A percentile compares a stretch with the other conserved stretches of the same genome.
phyloP scores from a whole-genome alignment of 108 stramenopile species.

The Nannochloropsis oceanica region DNA sequence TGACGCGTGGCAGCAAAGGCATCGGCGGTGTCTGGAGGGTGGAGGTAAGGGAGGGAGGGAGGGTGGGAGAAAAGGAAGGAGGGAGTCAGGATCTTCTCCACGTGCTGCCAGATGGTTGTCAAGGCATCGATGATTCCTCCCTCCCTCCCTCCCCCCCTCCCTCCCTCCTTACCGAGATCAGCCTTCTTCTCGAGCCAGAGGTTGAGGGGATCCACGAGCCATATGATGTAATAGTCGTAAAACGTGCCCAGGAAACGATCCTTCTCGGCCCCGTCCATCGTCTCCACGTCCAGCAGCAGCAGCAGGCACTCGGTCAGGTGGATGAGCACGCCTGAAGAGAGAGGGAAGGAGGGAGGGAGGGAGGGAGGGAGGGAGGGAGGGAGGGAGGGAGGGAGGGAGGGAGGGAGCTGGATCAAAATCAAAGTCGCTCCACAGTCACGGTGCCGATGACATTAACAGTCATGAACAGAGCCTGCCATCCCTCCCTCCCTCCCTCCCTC shows the following conservation, averaged over 20 bases:
- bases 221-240: conserved; percentile 36
- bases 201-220: conserved; percentile 37
- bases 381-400: background rate
- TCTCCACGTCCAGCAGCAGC: conserved; percentile 32
- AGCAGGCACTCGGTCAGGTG: conserved; percentile 9
- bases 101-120: too few species aligned
- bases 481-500: background rate
- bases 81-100: background rate
- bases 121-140: too few species aligned
- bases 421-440: background rate
- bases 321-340: background rate
- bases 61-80: too few species aligned
- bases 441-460: too few species aligned
- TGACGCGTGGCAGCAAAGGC: background rate
- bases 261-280: conserved; percentile 36
- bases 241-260: conserved; percentile 32
- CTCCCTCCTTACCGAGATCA: background rate
- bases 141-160: background rate
- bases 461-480: background rate
- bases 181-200: background rate
- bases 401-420: background rate
- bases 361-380: background rate
- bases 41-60: too few species aligned
- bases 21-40: background rate
- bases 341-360: background rate